These are phyloP conservation scores for Calendula officinalis DNA, from an alignment of 129 eudicot species.

Conservation along the genomic window DNA sequence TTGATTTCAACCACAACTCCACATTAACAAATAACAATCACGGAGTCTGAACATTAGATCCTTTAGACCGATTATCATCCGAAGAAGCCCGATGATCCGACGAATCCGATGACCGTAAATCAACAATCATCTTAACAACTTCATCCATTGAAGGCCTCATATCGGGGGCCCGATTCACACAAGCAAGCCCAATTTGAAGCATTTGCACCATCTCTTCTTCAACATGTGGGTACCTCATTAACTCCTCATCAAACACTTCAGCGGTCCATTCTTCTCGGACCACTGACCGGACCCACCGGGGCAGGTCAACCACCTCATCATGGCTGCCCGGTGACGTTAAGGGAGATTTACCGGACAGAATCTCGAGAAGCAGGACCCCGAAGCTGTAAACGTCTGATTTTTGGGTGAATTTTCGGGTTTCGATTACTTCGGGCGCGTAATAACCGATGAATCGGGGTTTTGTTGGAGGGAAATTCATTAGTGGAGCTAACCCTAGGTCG, in stretches of 20 bases:
- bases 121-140: slow-evolving; percentile 74
- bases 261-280: slow-evolving; percentile 98
- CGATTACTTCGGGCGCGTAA: slow-evolving; percentile 79
- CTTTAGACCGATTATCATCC: slow-evolving; percentile 67
- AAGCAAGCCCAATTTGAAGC: slow-evolving; percentile 83
- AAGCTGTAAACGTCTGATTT: slow-evolving; percentile 93
- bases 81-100: slow-evolving; percentile 59
- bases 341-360: slow-evolving; percentile 81
- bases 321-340: slow-evolving; percentile 42
- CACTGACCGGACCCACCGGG: slow-evolving; percentile 92
- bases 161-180: slow-evolving; percentile 63
- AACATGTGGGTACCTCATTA: slow-evolving; percentile 56
- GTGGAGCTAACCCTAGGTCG: slow-evolving; percentile 68
- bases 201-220: slow-evolving; percentile 97
- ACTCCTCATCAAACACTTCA: slow-evolving; percentile 82
- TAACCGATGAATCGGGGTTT: slow-evolving; percentile 62
- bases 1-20: slow-evolving; percentile 9
- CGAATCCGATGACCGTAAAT: slow-evolving; percentile 52
- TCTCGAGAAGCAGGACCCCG: slow-evolving; percentile 79
- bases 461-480: slow-evolving; percentile 40
- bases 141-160: slow-evolving; percentile 75
- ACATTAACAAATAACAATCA: slow-evolving; percentile 27
- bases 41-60: slow-evolving; percentile 68
- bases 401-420: slow-evolving; percentile 59
- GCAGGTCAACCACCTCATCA: slow-evolving; percentile 71